Conservation (phyloP, 352 stramenopile species). For the Globisporangium nagaii region DNA sequence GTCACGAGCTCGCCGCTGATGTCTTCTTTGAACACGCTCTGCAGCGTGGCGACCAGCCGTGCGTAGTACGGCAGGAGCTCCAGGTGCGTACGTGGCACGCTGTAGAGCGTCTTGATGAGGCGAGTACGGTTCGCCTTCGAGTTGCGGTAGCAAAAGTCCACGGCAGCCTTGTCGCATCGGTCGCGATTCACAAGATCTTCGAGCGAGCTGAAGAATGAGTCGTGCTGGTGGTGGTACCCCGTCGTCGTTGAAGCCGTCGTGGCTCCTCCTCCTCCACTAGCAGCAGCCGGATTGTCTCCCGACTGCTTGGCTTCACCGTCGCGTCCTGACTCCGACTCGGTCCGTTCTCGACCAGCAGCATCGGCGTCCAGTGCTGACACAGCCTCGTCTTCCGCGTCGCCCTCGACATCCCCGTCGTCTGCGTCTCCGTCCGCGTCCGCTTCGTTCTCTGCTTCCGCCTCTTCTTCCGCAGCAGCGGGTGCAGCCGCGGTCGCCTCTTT, state of each 20-base stretch:
- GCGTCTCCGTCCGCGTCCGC: slow-evolving; percentile 31
- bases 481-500: slow-evolving; percentile 36
- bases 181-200: slow-evolving; percentile 94
- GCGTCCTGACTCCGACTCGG: slow-evolving; percentile 6
- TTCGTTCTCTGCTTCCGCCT: slow-evolving; percentile 29
- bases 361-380: slow-evolving; percentile 25
- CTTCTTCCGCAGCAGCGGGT: slow-evolving; percentile 14
- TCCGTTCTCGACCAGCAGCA: slow-evolving; percentile 24
- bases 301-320: slow-evolving; percentile 16
- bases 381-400: slow-evolving; percentile 8
- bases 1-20: slow-evolving; percentile 87
- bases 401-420: slow-evolving; percentile 32
- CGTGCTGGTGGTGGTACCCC: slow-evolving; percentile 92
- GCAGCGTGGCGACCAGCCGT: slow-evolving; percentile 90
- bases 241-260: slow-evolving; percentile 1
- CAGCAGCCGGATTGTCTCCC: not conserved
- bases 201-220: slow-evolving; percentile 89
- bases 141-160: slow-evolving; percentile 96
- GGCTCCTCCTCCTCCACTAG: not conserved
- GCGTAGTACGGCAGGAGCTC: slow-evolving; percentile 96
- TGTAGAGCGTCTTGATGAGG: slow-evolving; percentile 92
- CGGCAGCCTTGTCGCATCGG: slow-evolving; percentile 93
- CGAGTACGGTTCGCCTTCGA: slow-evolving; percentile 90
- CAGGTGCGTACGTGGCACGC: slow-evolving; percentile 89
- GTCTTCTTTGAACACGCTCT: slow-evolving; percentile 90